Base-by-base conservation (phyloP, 139 green algal species). In the Chlamydomonas schloesseri region DNA sequence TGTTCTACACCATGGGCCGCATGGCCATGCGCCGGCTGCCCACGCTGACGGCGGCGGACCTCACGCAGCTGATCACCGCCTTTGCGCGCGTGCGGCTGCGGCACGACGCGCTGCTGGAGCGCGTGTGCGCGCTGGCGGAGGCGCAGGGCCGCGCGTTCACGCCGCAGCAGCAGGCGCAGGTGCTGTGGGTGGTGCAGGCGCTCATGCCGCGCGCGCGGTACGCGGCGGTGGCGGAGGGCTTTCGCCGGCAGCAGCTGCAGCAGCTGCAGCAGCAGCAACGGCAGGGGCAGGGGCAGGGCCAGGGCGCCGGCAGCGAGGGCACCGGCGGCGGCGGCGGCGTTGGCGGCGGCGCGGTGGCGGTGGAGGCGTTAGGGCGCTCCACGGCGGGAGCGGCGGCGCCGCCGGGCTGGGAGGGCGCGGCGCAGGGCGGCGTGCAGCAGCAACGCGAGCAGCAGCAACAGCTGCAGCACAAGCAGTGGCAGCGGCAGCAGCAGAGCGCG, bases 1-100 rank as follows among this genome's bases (percentile, higher is more conserved):
- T 88, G 33, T 88, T 82, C 72, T 74, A 75, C 37, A 88, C 82
- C 29, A 65, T 81, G 26, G 71, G 57, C 4, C 71, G 82, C 62
- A 79, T 88, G 47, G 82, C 82, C 14, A 9, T 73, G 14, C 53
- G 58, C 24, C 58, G 82, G 31, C 6, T 82, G 57, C 47, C 53
- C n/a, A 68, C 62, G 53, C 57, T 88, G 29, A 37, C 71, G 21
- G 58, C 82, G 1, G 20, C 17, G 0, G 82, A 88, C 28, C 20
- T 83, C 29, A 31, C 72, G 42, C 71, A 73, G n/a, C 20, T 88
- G n/a, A 57, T 80, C 23, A 37, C 28, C 21, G 71, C 82, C 2
- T 57, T 69, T 14, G 72, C 71, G 8, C 29, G 18, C 0, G 31
- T 84, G 42, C 29, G 78, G 29, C 20, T 84, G 5, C 29, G 15